Base-by-base conservation (phyloP, 2,329 filamentous ascomycete genomes). In the Bipolaris sorokiniana region DNA sequence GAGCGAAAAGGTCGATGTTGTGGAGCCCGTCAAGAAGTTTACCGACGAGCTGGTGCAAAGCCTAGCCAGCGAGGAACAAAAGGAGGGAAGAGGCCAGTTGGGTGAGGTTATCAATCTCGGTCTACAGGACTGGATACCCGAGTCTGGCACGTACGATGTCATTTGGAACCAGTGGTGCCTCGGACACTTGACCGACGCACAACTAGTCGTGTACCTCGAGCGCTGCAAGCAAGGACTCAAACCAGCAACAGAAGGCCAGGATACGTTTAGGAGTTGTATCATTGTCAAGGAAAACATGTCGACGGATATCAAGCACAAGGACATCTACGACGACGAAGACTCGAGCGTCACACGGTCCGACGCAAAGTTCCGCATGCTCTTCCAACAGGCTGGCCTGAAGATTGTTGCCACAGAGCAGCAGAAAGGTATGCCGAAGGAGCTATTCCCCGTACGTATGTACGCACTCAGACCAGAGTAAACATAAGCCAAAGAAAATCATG, bases 91-190 rank as follows among this genome's bases (percentile, higher is more conserved):
- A 2, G 83, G 80, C 1, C 83, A 82, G 40, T 74, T 86, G 1
- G 89, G 89, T 1, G 78, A 82, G 20, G 83, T 96, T 16, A 89
- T 86, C 77, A 91, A 90, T 63, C 77, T 88, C 1, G 91, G 91
- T 0, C 78, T 96, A 1, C 89, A 96, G 75, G 82, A 84, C 26
- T 96, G 91, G 91, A 80, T 83, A 0, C 70, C 76, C 6, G 67
- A 71, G 18, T 22, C 51, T 5, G 69, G 67, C 7, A 73, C 77
- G 47, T 97, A 97, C 76, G 89, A 93, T 72, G 75, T 97, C 44
- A 87, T 97, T 59, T 97, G 91, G 91, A 89, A 86, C 50, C 93
- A 97, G 76, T 97, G 93, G 92, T 97, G 92, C 75, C 77, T 94
- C 7, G 90, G 91, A 22, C 89, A 97, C 74, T 79, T 97, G 52